A percentile compares a stretch with the other conserved stretches of the same genome.
Evolutionary conservation across 2,329 filamentous ascomycete genomes (phyloP).

Genomic region (Claviceps monticola): DNA sequence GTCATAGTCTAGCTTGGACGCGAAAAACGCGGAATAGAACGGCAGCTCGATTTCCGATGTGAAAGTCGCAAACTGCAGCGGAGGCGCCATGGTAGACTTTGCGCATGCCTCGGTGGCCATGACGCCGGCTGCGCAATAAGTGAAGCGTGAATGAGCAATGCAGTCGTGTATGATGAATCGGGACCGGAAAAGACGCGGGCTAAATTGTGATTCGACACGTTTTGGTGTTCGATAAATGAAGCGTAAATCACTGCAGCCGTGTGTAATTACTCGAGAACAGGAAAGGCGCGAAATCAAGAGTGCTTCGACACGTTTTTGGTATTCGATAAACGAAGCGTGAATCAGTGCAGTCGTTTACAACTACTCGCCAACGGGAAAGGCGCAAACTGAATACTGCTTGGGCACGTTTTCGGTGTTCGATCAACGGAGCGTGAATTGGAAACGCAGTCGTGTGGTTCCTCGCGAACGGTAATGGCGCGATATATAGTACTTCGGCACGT

Average conservation of each 20-base stretch:
- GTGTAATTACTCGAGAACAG: not conserved
- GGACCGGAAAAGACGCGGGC: not conserved
- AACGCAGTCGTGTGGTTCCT: not conserved
- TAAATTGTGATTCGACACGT: not conserved
- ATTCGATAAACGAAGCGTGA: not conserved
- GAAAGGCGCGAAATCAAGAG: not conserved
- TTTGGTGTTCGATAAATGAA: not conserved
- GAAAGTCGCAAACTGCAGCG: constrained; percentile 69
- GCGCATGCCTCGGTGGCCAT: not conserved
- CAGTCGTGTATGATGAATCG: not conserved
- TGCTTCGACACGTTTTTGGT: not conserved
- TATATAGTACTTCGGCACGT: not conserved
- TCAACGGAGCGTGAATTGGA: not conserved
- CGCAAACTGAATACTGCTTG: not conserved
- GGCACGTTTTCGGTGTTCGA: not conserved
- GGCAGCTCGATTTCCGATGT: constrained; percentile 87
- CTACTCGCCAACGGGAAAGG: not conserved
- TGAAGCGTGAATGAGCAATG: not conserved
- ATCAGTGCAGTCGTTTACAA: not conserved
- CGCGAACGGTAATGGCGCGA: not conserved
- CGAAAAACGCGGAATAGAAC: constrained; percentile 87
- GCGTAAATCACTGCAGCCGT: not conserved
- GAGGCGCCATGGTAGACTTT: constrained; percentile 32
- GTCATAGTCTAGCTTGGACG: constrained; percentile 90
- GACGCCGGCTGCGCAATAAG: not conserved